These are phyloP conservation scores for Buxus sempervirens DNA, from an alignment of 164 flowering plant genomes.

Conservation along the genomic window DNA sequence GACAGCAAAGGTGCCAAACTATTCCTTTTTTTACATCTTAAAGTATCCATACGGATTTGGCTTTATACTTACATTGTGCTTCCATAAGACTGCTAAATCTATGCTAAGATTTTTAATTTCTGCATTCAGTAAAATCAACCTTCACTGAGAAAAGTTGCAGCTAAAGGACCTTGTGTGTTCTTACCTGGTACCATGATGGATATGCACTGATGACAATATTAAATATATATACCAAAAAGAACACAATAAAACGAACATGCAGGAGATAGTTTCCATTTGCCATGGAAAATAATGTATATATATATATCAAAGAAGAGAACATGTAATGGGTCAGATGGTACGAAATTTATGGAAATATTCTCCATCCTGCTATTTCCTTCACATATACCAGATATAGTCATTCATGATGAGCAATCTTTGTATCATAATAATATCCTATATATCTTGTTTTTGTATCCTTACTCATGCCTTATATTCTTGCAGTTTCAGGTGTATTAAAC, in stretches of 20 bases:
- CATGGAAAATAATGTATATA: not conserved
- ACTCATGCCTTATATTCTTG: not conserved
- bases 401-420: not conserved
- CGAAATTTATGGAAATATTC: not conserved
- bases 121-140: not conserved
- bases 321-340: not conserved
- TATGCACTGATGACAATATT: too few relatives aligned
- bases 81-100: not conserved
- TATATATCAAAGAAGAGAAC: not conserved
- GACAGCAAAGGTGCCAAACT: not conserved
- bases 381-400: not conserved
- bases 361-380: not conserved
- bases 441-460: too few relatives aligned
- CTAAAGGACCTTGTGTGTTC: too few relatives aligned
- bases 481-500: not conserved
- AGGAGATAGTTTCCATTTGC: not conserved
- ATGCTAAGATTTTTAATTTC: too few relatives aligned
- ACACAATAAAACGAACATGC: not conserved
- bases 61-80: not conserved
- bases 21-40: not conserved
- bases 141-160: too few relatives aligned
- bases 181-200: too few relatives aligned
- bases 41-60: not conserved
- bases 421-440: too few relatives aligned
- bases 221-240: too few relatives aligned